Evolutionary conservation across 495 filamentous ascomycete species (phyloP), one percentile per base, ranked within the genome.

Genomic region (Penicillium bovifimosum): DNA sequence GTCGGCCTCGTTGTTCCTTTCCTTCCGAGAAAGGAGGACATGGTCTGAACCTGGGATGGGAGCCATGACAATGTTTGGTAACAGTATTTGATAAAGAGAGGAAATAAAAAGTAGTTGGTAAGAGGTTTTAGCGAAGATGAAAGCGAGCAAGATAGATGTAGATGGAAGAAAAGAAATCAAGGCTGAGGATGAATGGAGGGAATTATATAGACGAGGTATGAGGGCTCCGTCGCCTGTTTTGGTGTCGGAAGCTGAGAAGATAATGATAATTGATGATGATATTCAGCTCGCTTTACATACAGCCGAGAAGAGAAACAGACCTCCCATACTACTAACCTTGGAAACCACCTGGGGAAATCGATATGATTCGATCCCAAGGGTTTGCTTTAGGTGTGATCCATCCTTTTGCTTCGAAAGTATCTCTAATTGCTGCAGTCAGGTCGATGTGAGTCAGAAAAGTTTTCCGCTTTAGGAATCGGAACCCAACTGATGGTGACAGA

Each of bases 401-500:
- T n/a, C n/a, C n/a, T n/a, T n/a, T n/a, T n/a, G n/a, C 20, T 24
- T 24, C 20, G 20, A 24, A 7, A 39, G 4, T 39, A 10, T 13
- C 36, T 38, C 13, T 16, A 38, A 0, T 5, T 38, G 8, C 35
- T 38, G 8, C 35, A 20, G 11, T 9, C 18, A n/a, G n/a, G n/a
- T 20, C 18, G 36, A 39, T 39, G 35, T 5, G 16, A 38, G 35
- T 18, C 17, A 17, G 36, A 13, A 5, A 13, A 5, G 18, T 39
- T 20, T 16, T 39, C 4, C 20, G 18, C 17, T 20, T 13, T 17
- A 18, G 8, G 17, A 16, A 20, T 20, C 17, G 17, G 36, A 20
- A 10, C 2, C 17, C 55, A 56, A 53, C 32, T 47, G 47, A 42
- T 32, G 9, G 36, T 17, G 17, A 39, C 20, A 4, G 36, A 39